Evolutionary conservation across 2,329 filamentous ascomycete genomes (phyloP), one percentile per base, ranked within the genome.

Genomic region (Penicillium fuscoglaucum): DNA sequence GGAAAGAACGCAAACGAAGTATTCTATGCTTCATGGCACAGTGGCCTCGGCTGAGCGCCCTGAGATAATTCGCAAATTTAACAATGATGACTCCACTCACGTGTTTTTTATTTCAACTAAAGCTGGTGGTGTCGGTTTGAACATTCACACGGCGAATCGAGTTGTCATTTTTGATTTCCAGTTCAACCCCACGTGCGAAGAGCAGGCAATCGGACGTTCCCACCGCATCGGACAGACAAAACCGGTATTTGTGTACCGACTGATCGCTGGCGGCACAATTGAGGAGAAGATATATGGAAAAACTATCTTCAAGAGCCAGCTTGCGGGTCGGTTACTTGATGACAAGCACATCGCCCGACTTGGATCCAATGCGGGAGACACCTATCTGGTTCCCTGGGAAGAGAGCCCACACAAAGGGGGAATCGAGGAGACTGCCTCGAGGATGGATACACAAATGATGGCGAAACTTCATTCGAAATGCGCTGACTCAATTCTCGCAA

Each of bases 151-250:
- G 1, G 93, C 93, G 1, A 96, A 92, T 70, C 85, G 93, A 21
- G 90, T 96, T 1, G 83, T 97, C 21, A 88, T 97, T 21, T 89
- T 96, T 56, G 93, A 97, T 71, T 91, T 89, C 68, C 81, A 83
- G 60, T 96, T 87, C 76, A 95, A 93, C 62, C 93, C 93, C 0
- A 83, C 87, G 6, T 82, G 87, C 70, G 93, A 96, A 72, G 88
- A 92, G 67, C 93, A 97, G 74, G 93, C 93, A 1, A 85, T 96
- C 51, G 93, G 91, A 2, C 84, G 93, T 53, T 89, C 90, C 0
- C 96, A 95, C 73, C 90, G 93, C 1, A 84, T 97, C 35, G 91
- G 92, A 0, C 93, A 97, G 73, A 79, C 77, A 39, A 95, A 93
- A 66, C 81, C 84, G 0, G 92, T 96, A 1, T 93, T 84, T 69